These are phyloP conservation scores for Eucalyptus dawsonii DNA, from an alignment of 345 rosid genomes.

Conservation along the genomic window DNA sequence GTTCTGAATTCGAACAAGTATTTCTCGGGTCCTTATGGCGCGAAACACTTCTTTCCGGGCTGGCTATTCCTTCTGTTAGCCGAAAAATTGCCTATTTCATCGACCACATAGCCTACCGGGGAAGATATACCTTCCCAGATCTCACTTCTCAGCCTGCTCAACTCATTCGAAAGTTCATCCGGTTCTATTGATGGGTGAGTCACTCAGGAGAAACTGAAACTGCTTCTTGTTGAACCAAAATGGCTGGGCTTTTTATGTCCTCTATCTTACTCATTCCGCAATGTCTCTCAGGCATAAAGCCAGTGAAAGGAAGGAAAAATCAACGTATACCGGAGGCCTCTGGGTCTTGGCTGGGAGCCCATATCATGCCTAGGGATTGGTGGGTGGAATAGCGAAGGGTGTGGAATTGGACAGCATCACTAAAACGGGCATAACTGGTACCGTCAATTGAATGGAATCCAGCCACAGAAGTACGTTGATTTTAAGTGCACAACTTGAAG, in stretches of 20 bases:
- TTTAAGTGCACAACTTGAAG: conserved; percentile 16
- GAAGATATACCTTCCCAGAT: conserved; percentile 59
- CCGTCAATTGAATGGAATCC: conserved; percentile 88
- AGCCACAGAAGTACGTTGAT: conserved; percentile 49
- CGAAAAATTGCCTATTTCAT: conserved; percentile 82
- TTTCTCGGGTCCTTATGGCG: conserved; percentile 84
- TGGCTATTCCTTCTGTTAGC: not conserved
- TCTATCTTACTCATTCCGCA: not conserved
- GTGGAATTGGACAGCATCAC: conserved; percentile 58
- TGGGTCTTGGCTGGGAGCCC: conserved; percentile 81
- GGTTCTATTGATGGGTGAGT: conserved; percentile 61
- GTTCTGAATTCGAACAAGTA: conserved; percentile 52
- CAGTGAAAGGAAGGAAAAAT: conserved; percentile 74
- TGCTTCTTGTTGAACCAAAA: not conserved
- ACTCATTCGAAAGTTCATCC: conserved; percentile 53
- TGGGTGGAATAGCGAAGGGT: conserved; percentile 54
- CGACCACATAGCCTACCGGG: conserved; percentile 88
- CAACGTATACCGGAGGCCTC: conserved; percentile 55
- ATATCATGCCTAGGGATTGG: conserved; percentile 56
- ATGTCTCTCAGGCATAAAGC: conserved; percentile 18
- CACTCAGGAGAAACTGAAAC: not conserved
- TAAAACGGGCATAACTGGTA: conserved; percentile 44
- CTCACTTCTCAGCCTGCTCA: conserved; percentile 58
- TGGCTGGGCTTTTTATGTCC: not conserved
- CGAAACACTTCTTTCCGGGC: not conserved